Evolutionary conservation across 2,329 filamentous ascomycete species (phyloP).

Genomic region (Ophiocordyceps australis): DNA sequence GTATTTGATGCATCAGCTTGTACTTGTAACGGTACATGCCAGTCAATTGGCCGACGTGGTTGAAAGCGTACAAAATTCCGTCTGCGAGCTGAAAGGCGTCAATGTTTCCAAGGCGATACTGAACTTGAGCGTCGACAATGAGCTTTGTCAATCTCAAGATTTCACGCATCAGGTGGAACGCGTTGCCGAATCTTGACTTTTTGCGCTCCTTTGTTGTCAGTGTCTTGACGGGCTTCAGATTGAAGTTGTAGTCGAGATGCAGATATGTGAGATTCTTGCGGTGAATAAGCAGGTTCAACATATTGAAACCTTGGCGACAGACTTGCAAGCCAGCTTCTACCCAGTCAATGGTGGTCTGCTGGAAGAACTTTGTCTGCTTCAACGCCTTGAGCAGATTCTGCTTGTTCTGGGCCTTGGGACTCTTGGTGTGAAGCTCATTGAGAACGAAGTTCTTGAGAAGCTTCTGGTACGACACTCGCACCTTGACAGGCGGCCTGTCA

Average conservation of each 20-base stretch:
- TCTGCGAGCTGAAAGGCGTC: slow-evolving; percentile 97
- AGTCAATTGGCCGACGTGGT: slow-evolving; percentile 93
- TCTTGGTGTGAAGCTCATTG: slow-evolving; percentile 92
- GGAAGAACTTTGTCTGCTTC: slow-evolving; percentile 97
- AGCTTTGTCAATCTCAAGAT: slow-evolving; percentile 91
- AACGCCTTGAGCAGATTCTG: slow-evolving; percentile 79
- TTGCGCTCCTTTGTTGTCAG: slow-evolving; percentile 97
- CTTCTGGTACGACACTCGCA: slow-evolving; percentile 96
- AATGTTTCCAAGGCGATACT: slow-evolving; percentile 93
- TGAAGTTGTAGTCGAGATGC: slow-evolving; percentile 99
- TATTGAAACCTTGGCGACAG: slow-evolving; percentile 96
- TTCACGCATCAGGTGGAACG: slow-evolving; percentile 97
- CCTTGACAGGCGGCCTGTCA: slow-evolving; percentile 77
- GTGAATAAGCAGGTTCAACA: slow-evolving; percentile 94
- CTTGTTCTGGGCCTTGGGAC: slow-evolving; percentile 87
- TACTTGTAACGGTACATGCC: slow-evolving; percentile 99
- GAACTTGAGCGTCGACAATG: slow-evolving; percentile 95
- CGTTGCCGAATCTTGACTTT: slow-evolving; percentile 97
- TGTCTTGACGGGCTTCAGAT: slow-evolving; percentile 96
- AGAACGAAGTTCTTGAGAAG: slow-evolving; percentile 88
- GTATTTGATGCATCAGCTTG: slow-evolving; percentile 99
- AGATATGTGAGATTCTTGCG: slow-evolving; percentile 97
- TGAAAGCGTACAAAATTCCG: slow-evolving; percentile 98
- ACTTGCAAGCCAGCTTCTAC: slow-evolving; percentile 97
- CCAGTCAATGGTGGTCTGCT: slow-evolving; percentile 98